Evolutionary conservation across 2,329 filamentous ascomycete species (phyloP).

Genomic region (Sphaerostilbella broomeana): DNA sequence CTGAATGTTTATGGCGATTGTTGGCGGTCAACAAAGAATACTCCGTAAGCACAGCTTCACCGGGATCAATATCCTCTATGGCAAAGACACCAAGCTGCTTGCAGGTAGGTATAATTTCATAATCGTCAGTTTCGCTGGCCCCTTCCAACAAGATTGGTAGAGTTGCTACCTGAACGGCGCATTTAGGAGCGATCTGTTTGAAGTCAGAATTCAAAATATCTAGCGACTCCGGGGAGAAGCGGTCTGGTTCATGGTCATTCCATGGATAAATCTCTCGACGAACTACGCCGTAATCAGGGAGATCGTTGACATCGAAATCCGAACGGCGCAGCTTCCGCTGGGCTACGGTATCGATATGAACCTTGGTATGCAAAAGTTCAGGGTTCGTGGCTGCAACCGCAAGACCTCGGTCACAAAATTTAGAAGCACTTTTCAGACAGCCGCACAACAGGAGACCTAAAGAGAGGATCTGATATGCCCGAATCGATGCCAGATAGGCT

Average conservation of each 20-base stretch:
- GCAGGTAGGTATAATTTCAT: slow-evolving; percentile 51
- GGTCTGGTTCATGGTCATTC: slow-evolving; percentile 62
- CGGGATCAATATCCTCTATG: slow-evolving; percentile 68
- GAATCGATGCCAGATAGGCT: slow-evolving; percentile 44
- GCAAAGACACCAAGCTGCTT: slow-evolving; percentile 88
- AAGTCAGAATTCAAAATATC: slow-evolving; percentile 66
- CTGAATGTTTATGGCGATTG: slow-evolving; percentile 75
- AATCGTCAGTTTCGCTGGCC: slow-evolving; percentile 43
- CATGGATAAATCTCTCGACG: slow-evolving; percentile 65
- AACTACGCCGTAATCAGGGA: slow-evolving; percentile 64
- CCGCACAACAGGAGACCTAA: slow-evolving; percentile 56
- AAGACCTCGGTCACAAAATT: slow-evolving; percentile 58
- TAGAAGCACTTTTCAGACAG: slow-evolving; percentile 60
- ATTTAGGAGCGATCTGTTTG: slow-evolving; percentile 65
- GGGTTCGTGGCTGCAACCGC: slow-evolving; percentile 47
- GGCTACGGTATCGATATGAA: slow-evolving; percentile 48
- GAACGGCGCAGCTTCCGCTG: slow-evolving; percentile 40
- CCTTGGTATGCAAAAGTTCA: slow-evolving; percentile 48
- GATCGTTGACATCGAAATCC: slow-evolving; percentile 44
- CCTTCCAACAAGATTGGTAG: slow-evolving; percentile 63
- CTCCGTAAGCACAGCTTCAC: slow-evolving; percentile 72
- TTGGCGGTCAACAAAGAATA: slow-evolving; percentile 84
- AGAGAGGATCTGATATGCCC: slow-evolving; percentile 53
- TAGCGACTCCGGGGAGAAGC: slow-evolving; percentile 63
- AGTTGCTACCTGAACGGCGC: slow-evolving; percentile 68